phyloP scores from a whole-genome alignment of 352 stramenopile genomes.

The Phytophthora podocarpi region DNA sequence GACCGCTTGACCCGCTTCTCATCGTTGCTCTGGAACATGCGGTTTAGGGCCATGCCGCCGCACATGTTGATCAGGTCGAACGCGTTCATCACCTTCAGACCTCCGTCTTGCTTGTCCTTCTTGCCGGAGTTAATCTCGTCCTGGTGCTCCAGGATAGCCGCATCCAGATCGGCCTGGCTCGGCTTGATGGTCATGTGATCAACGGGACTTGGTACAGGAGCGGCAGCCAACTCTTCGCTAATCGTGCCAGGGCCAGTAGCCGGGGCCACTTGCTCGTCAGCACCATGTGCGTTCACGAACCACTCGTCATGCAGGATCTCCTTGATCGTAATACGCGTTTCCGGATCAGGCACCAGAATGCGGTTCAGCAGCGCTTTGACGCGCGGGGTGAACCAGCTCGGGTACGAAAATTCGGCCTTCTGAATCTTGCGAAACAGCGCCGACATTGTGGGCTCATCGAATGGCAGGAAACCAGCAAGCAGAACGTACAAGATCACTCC shows the following conservation, averaged over 20 bases:
- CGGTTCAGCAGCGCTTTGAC: constrained; percentile 90
- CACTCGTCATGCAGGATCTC: constrained; percentile 93
- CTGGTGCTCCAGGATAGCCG: constrained; percentile 81
- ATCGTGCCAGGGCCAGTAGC: constrained; percentile 22
- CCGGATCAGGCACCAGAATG: constrained; percentile 94
- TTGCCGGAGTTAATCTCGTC: constrained; percentile 74
- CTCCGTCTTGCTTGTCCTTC: constrained; percentile 68
- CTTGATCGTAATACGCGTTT: constrained; percentile 80
- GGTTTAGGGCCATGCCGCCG: constrained; percentile 90
- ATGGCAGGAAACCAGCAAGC: constrained; percentile 93
- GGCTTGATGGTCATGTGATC: constrained; percentile 78
- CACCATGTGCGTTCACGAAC: constrained; percentile 73
- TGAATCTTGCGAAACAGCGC: constrained; percentile 98
- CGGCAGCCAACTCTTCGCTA: constrained; percentile 16
- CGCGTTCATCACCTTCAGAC: constrained; percentile 90
- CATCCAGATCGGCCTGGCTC: constrained; percentile 83
- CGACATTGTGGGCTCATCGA: constrained; percentile 95
- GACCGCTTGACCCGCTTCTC: constrained; percentile 86
- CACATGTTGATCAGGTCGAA: constrained; percentile 94
- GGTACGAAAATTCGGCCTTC: constrained; percentile 95
- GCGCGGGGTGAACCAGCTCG: constrained; percentile 90
- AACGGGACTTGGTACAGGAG: constrained; percentile 20
- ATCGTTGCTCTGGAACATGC: constrained; percentile 89
- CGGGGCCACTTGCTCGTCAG: constrained; percentile 32
- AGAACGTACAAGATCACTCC: constrained; percentile 99